Percentiles rank a stretch among this genome's conserved stretches.
These are phyloP conservation scores for Leccinum uliginosum DNA, from an alignment of 768 basidiomycete species.

Conservation along the genomic window DNA sequence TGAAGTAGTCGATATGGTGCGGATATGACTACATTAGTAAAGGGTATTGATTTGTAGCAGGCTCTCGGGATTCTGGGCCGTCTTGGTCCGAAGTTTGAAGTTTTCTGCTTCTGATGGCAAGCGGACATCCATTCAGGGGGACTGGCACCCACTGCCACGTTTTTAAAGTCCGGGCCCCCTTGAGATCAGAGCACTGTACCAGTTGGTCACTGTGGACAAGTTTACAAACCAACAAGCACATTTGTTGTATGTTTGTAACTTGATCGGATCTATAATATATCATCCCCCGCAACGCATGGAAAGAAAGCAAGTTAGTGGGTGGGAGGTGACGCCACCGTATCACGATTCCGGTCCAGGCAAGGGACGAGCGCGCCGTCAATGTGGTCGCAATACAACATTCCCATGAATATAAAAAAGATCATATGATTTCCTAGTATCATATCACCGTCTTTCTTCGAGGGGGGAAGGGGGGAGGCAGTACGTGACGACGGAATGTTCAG, in stretches of 20 bases:
- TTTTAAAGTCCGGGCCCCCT: background rate
- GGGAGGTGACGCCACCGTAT: background rate
- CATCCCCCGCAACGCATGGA: background rate
- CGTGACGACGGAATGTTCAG: background rate
- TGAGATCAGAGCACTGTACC: too few species aligned
- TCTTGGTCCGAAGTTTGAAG: background rate
- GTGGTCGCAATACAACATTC: too few species aligned
- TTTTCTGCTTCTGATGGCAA: background rate
- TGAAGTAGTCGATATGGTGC: too few species aligned
- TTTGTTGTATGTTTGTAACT: background rate
- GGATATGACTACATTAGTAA: background rate
- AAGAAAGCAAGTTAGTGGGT: background rate
- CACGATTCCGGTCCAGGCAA: background rate
- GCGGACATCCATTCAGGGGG: background rate
- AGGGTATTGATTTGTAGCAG: background rate
- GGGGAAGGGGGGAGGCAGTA: background rate
- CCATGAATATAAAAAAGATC: too few species aligned
- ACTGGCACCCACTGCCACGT: background rate
- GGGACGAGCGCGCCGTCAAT: background rate
- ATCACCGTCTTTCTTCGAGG: background rate
- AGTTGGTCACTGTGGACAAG: too few species aligned
- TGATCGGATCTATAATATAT: background rate
- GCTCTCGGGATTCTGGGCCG: too few species aligned
- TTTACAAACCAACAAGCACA: too few species aligned
- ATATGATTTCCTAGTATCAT: background rate